Conservation (phyloP, 2,329 filamentous ascomycete genomes). For the Sordariomycetes sp. region DNA sequence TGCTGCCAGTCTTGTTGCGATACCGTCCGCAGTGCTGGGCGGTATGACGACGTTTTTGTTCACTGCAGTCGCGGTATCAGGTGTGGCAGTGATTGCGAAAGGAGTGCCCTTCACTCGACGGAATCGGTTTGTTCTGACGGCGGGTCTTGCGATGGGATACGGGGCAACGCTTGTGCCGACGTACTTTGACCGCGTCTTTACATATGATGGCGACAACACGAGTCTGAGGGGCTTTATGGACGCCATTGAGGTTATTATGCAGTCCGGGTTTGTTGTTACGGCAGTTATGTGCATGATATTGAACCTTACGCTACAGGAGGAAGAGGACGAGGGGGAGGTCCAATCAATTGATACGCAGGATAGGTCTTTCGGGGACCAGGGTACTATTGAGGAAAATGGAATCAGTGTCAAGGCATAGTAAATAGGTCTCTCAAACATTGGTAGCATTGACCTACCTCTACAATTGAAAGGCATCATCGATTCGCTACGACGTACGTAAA, state of each 20-base stretch:
- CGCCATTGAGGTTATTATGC: constrained; percentile 59
- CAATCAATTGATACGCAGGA: background rate
- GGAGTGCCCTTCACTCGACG: constrained; percentile 62
- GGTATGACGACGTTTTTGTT: constrained; percentile 76
- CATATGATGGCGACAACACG: constrained; percentile 54
- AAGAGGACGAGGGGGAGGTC: constrained; percentile 43
- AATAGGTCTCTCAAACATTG: background rate
- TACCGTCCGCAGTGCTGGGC: constrained; percentile 52
- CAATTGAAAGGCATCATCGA: background rate
- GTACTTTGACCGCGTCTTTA: constrained; percentile 62
- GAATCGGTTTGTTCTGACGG: constrained; percentile 71
- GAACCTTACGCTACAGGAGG: constrained; percentile 60
- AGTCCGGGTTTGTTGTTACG: constrained; percentile 63
- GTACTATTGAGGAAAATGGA: background rate
- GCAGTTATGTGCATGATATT: constrained; percentile 61
- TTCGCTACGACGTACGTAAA: no score
- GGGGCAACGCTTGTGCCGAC: constrained; percentile 52
- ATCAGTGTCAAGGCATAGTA: background rate
- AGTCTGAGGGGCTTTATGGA: constrained; percentile 61
- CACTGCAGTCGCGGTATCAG: constrained; percentile 61
- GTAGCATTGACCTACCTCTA: background rate
- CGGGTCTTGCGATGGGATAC: constrained; percentile 60
- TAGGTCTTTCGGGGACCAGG: background rate
- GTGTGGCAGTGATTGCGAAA: constrained; percentile 61
- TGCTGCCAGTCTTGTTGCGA: constrained; percentile 64